Evolutionary conservation across 768 basidiomycete genomes (phyloP).

Genomic region (Lenzites betulinus): DNA sequence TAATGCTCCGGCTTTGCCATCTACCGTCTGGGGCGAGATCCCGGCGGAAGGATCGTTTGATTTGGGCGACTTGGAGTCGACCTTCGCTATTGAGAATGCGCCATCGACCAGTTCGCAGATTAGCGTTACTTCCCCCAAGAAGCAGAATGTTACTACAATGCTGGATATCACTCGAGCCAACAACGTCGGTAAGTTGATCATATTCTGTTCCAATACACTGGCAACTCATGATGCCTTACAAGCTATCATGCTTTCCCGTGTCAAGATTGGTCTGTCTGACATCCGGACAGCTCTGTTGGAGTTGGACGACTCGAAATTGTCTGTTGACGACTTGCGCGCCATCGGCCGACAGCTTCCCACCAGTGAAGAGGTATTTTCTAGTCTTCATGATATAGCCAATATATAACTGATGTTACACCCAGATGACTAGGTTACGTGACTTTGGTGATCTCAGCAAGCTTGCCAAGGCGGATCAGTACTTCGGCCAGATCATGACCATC

Average conservation of each 20-base stretch:
- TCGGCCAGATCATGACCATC: conserved; percentile 74
- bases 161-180: conserved; percentile 83
- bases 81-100: conserved; percentile 61
- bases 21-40: conserved; percentile 75
- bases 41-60: conserved; percentile 47
- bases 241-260: conserved; percentile 85
- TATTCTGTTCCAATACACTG: neutral
- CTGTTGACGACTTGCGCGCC: conserved; percentile 74
- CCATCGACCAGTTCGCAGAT: conserved; percentile 46
- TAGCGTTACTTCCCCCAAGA: conserved; percentile 44
- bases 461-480: conserved; percentile 84
- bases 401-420: neutral
- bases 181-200: conserved; percentile 62
- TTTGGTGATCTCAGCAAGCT: conserved; percentile 75
- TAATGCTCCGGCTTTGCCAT: conserved; percentile 37
- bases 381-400: neutral
- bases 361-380: conserved; percentile 69
- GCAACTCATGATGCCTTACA: neutral
- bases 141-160: conserved; percentile 66
- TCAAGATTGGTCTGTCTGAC: conserved; percentile 62
- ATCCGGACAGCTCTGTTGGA: conserved; percentile 74
- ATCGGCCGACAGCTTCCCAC: conserved; percentile 79
- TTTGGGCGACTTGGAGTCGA: conserved; percentile 71
- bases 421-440: conserved; percentile 66
- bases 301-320: conserved; percentile 66